A percentile compares a stretch with the other conserved stretches of the same genome.
phyloP scores from a whole-genome alignment of 164 flowering plant genomes.

The Platanus orientalis region DNA sequence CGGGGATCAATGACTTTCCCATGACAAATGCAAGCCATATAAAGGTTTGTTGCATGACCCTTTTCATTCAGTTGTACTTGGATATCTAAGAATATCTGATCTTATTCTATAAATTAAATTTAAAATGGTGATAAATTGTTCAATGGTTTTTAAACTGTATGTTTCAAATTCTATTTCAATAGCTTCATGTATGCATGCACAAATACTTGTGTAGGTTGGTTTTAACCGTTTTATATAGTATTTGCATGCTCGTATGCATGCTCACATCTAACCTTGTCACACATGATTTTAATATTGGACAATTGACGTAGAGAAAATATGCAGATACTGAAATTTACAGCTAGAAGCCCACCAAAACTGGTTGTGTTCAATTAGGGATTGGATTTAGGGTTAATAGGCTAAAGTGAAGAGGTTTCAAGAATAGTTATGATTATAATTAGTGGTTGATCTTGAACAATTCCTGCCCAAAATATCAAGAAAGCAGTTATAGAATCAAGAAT shows the following conservation, averaged over 20 bases:
- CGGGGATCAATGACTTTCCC: constrained; percentile 98
- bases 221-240: neutral
- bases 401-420: too few relatives aligned
- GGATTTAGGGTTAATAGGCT: too few relatives aligned
- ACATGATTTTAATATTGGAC: neutral
- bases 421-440: too few relatives aligned
- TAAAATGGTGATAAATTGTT: neutral
- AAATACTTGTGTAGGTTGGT: neutral
- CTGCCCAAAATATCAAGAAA: too few relatives aligned
- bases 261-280: neutral
- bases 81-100: neutral
- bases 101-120: neutral
- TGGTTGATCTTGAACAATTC: too few relatives aligned
- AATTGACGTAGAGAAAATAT: too few relatives aligned
- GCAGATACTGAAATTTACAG: too few relatives aligned
- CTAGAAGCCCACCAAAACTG: too few relatives aligned
- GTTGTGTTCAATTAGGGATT: too few relatives aligned
- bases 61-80: neutral
- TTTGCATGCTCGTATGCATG: neutral
- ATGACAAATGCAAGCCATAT: constrained; percentile 89
- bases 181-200: neutral
- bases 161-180: neutral
- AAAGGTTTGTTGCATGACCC: constrained; percentile 48
- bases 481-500: too few relatives aligned
- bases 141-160: neutral